Evolutionary conservation across 352 stramenopile species (phyloP), one percentile per base, ranked within the genome.

Genomic region (Globisporangium splendens): DNA sequence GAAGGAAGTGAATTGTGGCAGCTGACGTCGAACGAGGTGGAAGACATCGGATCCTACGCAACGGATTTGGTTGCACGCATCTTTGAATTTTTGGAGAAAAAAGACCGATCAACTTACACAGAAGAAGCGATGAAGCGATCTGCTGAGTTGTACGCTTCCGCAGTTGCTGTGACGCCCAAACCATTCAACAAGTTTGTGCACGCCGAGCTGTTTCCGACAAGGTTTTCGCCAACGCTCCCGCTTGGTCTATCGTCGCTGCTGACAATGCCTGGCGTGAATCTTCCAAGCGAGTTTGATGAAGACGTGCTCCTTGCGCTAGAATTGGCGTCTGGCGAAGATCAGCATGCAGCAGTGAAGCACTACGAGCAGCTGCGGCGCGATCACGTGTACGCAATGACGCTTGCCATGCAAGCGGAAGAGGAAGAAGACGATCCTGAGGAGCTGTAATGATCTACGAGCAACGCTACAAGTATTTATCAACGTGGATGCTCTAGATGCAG

Each of bases 1-100:
- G 82, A 92, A 70, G 82, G 82, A 15, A 81, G 85, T 20, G 82
- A 92, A 24, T 58, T 92, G 42, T 92, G 76, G 73, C 82, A 89
- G 48, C 59, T 92, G 12, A 86, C 73, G 28, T 87, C 82, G 12
- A 72, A 86, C 46, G 82, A 89, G 54, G 75, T 92, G 17, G 68
- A 83, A 28, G 80, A 92, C 47, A 64, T 92, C 43, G 76, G 70
- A 3, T 85, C 82, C 46, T 92, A 92, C 50, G 82, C 82, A n/a
- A 89, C 77, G 1, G 82, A 92, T 53, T 54, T 92, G 39, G 75
- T 92, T 3, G 79, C 82, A 3, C 72, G 82, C 12, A 89, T 92
- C 59, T 92, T 88, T 58, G 82, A 92, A 31, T 92, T 87, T 38
- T 56, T 92, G 47, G 82, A 92, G 63, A 85, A 88, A 58, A 72